phyloP scores from a whole-genome alignment of 1,284 basidiomycete genomes.

The Amylostereum areolatum region DNA sequence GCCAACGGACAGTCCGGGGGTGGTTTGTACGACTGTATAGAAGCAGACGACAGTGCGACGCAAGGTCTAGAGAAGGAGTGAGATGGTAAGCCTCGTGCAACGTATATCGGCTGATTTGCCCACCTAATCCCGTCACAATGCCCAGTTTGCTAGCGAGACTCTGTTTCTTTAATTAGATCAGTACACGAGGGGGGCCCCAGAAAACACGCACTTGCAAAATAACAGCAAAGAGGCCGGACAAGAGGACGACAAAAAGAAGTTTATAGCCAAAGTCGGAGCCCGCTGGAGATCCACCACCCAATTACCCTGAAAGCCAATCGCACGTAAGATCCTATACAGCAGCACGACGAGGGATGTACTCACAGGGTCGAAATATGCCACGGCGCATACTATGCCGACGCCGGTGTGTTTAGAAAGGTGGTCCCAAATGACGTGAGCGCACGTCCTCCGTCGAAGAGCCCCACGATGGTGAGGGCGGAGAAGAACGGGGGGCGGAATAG shows the following conservation, averaged over 20 bases:
- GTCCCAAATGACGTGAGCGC: conserved; percentile 15
- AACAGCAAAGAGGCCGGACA: conserved; percentile 78
- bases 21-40: conserved; percentile 62
- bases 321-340: not conserved
- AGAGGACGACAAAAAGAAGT: conserved; percentile 79
- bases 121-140: conserved; percentile 64
- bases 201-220: conserved; percentile 52
- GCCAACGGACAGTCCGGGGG: conserved; percentile 54
- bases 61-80: conserved; percentile 40
- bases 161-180: conserved; percentile 23
- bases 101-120: conserved; percentile 8
- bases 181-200: conserved; percentile 1
- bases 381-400: conserved; percentile 31
- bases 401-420: conserved; percentile 30
- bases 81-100: not conserved
- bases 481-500: no score
- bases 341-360: conserved; percentile 9
- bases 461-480: not conserved
- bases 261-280: conserved; percentile 75
- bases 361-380: conserved; percentile 37
- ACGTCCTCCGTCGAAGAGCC: not conserved
- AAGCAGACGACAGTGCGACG: conserved; percentile 67
- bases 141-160: conserved; percentile 54
- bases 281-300: conserved; percentile 74
- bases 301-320: conserved; percentile 35